Evolutionary conservation across 2,329 filamentous ascomycete species (phyloP).

Genomic region (Acrodontium crateriforme): DNA sequence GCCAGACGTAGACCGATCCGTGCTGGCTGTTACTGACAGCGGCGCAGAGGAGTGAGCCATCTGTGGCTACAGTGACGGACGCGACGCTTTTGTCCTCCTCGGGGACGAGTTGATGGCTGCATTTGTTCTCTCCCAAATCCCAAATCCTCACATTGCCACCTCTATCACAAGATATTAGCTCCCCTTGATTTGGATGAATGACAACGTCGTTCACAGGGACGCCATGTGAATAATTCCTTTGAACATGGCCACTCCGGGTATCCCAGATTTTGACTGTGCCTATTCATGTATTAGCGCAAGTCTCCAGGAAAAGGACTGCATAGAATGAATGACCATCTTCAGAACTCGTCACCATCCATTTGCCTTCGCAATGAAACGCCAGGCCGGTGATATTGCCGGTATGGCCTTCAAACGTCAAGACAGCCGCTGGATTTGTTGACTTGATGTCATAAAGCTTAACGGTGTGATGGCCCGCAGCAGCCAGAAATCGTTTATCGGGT

Average conservation of each 20-base stretch:
- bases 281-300: conserved; percentile 3
- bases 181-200: conserved; percentile 98
- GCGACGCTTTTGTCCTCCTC: conserved; percentile 90
- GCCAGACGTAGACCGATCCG: conserved; percentile 97
- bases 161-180: conserved; percentile 92
- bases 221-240: conserved; percentile 85
- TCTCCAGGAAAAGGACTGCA: conserved; percentile 2
- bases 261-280: conserved; percentile 92
- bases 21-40: conserved; percentile 60
- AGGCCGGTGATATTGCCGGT: conserved; percentile 92
- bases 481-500: conserved; percentile 91
- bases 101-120: conserved; percentile 87
- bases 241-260: conserved; percentile 68
- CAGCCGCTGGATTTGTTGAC: conserved; percentile 86
- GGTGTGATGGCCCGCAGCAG: conserved; percentile 65
- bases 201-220: conserved; percentile 92
- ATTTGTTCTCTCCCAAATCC: conserved; percentile 95
- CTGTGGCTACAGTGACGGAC: conserved; percentile 89
- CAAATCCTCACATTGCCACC: conserved; percentile 87
- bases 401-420: conserved; percentile 91
- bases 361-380: conserved; percentile 95
- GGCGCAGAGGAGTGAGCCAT: conserved; percentile 83
- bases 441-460: conserved; percentile 99
- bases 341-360: conserved; percentile 98
- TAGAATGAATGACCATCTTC: conserved; percentile 53